A percentile compares a stretch with the other conserved stretches of the same genome.
Evolutionary conservation across 2,329 filamentous ascomycete species (phyloP).

Genomic region (Scleromitrula shiraiana): DNA sequence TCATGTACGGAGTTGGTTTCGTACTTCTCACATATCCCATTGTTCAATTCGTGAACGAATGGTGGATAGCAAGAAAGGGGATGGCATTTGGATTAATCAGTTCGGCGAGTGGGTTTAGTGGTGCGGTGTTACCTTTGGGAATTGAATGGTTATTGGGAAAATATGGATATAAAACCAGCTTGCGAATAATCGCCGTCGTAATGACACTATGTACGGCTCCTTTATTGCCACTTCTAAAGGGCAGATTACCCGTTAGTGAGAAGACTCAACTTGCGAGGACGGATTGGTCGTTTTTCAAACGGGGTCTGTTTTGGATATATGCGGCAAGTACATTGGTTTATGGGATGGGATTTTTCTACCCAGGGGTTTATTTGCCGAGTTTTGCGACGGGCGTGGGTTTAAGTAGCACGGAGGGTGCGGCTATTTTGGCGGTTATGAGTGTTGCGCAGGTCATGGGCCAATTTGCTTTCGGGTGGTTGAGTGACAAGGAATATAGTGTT

Average conservation of each 20-base stretch:
- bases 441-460: slow-evolving; percentile 41
- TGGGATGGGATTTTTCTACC: slow-evolving; percentile 47
- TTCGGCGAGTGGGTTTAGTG: not conserved
- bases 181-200: slow-evolving; percentile 35
- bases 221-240: slow-evolving; percentile 35
- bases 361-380: slow-evolving; percentile 44
- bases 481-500: slow-evolving; percentile 38
- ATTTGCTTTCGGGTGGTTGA: slow-evolving; percentile 41
- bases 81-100: not conserved
- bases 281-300: slow-evolving; percentile 34
- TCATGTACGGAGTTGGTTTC: slow-evolving; percentile 53
- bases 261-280: slow-evolving; percentile 18
- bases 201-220: slow-evolving; percentile 35
- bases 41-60: slow-evolving; percentile 52
- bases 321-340: slow-evolving; percentile 43
- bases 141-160: slow-evolving; percentile 22
- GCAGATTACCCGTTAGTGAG: slow-evolving; percentile 36
- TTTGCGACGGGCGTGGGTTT: slow-evolving; percentile 46
- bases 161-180: slow-evolving; percentile 36
- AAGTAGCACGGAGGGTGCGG: slow-evolving; percentile 53
- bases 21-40: slow-evolving; percentile 47
- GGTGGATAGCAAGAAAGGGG: slow-evolving; percentile 52
- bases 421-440: slow-evolving; percentile 43
- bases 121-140: not conserved
- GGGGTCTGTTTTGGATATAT: slow-evolving; percentile 41